These are phyloP conservation scores for Pugionium cornutum DNA, from an alignment of 345 rosid species.

Conservation along the genomic window DNA sequence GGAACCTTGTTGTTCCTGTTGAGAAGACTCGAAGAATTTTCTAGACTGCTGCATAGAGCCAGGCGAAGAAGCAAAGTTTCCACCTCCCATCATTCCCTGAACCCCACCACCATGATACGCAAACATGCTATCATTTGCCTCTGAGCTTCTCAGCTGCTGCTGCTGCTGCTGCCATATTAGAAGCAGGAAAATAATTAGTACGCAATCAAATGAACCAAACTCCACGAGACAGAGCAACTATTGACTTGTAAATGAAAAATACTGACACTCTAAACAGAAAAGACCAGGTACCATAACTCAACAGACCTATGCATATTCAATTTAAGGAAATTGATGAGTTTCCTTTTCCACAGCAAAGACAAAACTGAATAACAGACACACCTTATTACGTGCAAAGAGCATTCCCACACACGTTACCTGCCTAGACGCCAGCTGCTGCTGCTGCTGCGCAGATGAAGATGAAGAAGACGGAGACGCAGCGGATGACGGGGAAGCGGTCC, in stretches of 20 bases:
- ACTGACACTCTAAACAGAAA: neutral
- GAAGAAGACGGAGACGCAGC: constrained; percentile 97
- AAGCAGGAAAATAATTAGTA: neutral
- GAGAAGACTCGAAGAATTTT: constrained; percentile 73
- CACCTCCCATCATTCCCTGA: constrained; percentile 73
- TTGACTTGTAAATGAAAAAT: neutral
- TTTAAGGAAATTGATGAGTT: constrained; percentile 5
- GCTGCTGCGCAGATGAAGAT: constrained; percentile 75
- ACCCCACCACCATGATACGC: constrained; percentile 76
- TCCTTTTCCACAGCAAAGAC: neutral
- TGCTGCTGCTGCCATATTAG: constrained; percentile 39
- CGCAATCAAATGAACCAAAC: neutral
- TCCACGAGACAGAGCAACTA: constrained; percentile 2
- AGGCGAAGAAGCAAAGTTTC: constrained; percentile 59
- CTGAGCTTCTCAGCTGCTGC: constrained; percentile 66
- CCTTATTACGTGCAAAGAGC: neutral
- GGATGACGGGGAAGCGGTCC: constrained; percentile 83
- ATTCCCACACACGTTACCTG: constrained; percentile 47
- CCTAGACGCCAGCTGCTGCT: constrained; percentile 62
- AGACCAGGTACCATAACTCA: neutral
- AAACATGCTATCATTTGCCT: constrained; percentile 69
- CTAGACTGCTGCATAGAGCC: constrained; percentile 78
- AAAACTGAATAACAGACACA: too few species aligned
- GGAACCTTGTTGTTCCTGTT: constrained; percentile 42
- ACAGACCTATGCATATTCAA: constrained; percentile 14